A percentile compares a stretch with the other conserved stretches of the same genome.
Evolutionary conservation across 345 rosid genomes (phyloP).

Genomic region (Brassica juncea): DNA sequence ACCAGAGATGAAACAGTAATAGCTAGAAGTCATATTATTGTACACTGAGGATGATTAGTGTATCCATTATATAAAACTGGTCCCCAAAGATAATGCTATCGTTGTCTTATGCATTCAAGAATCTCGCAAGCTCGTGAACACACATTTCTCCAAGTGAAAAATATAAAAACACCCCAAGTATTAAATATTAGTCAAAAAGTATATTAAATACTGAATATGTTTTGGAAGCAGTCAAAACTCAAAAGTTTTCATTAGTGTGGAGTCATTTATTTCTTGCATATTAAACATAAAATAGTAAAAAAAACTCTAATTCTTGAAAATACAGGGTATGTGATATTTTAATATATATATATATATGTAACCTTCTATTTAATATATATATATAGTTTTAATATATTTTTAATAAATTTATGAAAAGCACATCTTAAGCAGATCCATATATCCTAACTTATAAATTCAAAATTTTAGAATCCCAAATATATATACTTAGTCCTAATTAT

Average conservation of each 20-base stretch:
- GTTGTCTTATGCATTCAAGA: conserved; percentile 31
- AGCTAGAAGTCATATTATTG: conserved; percentile 18
- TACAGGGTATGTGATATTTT: neutral
- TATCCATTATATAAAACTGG: conserved; percentile 13
- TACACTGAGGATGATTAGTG: conserved; percentile 17
- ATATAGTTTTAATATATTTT: neutral
- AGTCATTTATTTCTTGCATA: neutral
- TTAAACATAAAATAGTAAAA: neutral
- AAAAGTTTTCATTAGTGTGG: neutral
- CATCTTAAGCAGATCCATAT: neutral
- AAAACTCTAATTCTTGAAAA: neutral
- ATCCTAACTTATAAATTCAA: neutral
- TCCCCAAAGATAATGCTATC: neutral
- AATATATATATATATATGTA: neutral
- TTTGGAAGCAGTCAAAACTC: neutral
- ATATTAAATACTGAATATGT: neutral
- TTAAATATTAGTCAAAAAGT: too few relatives aligned
- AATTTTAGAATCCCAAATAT: neutral
- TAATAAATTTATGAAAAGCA: neutral
- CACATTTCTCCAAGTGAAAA: conserved; percentile 8
- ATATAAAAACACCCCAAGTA: neutral
- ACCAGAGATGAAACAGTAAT: conserved; percentile 6
- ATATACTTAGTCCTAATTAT: neutral
- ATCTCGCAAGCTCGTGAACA: conserved; percentile 28
- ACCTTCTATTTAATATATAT: neutral